Evolutionary conservation across 768 basidiomycete species (phyloP).

Genomic region (Hypholoma sublateritium): DNA sequence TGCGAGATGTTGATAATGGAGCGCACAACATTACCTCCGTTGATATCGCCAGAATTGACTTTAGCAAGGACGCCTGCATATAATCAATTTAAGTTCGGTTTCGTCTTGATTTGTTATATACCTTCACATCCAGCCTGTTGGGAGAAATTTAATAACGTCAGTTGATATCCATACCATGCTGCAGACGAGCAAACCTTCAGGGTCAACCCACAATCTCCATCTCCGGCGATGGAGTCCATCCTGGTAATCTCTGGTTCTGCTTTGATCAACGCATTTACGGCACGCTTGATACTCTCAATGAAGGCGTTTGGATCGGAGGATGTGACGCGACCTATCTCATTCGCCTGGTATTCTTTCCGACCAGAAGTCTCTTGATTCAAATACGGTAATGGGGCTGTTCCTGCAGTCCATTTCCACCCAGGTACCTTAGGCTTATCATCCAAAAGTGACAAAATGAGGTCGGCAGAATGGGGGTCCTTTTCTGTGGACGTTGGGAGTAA

Average conservation of each 20-base stretch:
- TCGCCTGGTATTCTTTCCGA: neutral
- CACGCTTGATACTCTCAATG: constrained; percentile 50
- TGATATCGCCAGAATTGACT: constrained; percentile 54
- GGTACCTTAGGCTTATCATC: constrained; percentile 69
- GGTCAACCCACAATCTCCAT: constrained; percentile 68
- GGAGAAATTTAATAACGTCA: neutral
- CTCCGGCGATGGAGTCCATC: constrained; percentile 91
- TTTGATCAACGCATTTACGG: constrained; percentile 64
- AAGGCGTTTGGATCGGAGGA: constrained; percentile 48
- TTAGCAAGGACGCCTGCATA: constrained; percentile 57
- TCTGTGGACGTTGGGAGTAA: constrained; percentile 59
- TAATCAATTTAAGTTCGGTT: too few species aligned
- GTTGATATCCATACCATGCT: neutral
- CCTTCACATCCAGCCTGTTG: constrained; percentile 68
- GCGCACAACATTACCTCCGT: constrained; percentile 62
- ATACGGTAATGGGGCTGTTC: constrained; percentile 32
- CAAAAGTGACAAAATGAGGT: constrained; percentile 61
- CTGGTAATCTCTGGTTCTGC: constrained; percentile 89
- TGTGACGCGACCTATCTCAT: constrained; percentile 8
- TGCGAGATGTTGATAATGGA: constrained; percentile 69
- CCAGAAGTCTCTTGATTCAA: constrained; percentile 12
- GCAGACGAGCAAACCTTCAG: constrained; percentile 35
- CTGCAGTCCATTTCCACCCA: constrained; percentile 84
- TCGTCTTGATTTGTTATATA: constrained; percentile 21
- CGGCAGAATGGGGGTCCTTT: constrained; percentile 32